Base-by-base conservation (phyloP, 108 stramenopile genomes). In the Cylindrotheca fusiformis region DNA sequence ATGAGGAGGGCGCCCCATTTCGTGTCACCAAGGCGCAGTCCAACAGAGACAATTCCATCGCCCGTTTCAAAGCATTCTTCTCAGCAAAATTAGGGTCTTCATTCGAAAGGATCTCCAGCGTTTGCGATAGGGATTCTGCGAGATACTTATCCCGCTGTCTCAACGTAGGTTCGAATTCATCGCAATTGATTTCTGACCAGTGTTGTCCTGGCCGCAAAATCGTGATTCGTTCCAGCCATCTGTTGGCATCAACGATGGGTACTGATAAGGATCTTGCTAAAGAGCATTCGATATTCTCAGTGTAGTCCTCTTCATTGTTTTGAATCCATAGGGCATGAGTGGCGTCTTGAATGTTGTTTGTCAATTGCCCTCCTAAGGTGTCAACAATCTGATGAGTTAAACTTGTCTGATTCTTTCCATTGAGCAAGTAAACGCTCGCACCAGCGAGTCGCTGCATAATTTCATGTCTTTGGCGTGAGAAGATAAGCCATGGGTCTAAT, bases 31-130 rank as follows among this genome's bases (percentile, higher is more conserved):
- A 49, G 0, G 83, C 79, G 54, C 72, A 73, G 65, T 84, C 83
- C 41, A 84, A 64, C 77, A 84, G 75, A 41, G 77, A 78, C 41
- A 84, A 63, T 50, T 84, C 83, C 66, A 78, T 75, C 18, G 83
- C 83, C 52, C 80, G 66, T 36, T 69, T 48, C 5, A 81, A 55
- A 27, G 67, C 63, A n/a, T 78, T 77, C 27, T 77, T 56, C 54
- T 84, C 83, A 52, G 78, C 19, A 47, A 55, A 32, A 32, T 81
- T 69, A 0, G 83, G 83, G 60, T 78, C 55, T 61, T 81, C 74
- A 24, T 62, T 32, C 24, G 54, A 29, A 20, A 84, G 62, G 32
- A 68, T 70, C 31, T 63, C 50, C 58, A 74, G 77, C 2, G 82
- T 83, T 27, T 64, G 36, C 36, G 36, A 41, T 14, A 41, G 36